Conservation (phyloP, 306 rosid genomes). For the Mimosa bimucronata region DNA sequence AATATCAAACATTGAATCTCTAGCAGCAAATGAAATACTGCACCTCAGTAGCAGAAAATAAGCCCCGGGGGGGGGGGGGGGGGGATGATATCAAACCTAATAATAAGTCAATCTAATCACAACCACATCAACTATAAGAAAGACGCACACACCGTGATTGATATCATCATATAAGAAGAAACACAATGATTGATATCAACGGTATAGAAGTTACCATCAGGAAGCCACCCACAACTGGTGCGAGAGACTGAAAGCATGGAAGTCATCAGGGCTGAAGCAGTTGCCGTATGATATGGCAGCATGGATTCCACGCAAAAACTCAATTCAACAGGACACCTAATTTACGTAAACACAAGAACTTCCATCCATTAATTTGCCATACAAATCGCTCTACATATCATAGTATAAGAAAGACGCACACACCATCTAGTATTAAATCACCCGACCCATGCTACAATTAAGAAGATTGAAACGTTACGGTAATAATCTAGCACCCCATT, state of each 20-base stretch:
- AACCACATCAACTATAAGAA: neutral
- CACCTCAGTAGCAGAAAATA: neutral
- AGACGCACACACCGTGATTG: too few relatives aligned
- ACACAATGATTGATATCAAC: neutral
- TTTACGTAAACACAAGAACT: conserved; percentile 3
- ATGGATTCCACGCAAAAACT: conserved; percentile 77
- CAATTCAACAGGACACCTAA: conserved; percentile 70
- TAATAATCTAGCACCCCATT: too few relatives aligned
- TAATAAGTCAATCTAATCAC: neutral
- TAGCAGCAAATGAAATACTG: too few relatives aligned
- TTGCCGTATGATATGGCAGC: conserved; percentile 88
- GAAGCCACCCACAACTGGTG: conserved; percentile 63
- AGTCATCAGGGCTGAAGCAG: conserved; percentile 84
- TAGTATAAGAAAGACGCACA: neutral
- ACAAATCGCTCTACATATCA: neutral
- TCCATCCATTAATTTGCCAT: neutral
- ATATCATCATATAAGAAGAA: neutral
- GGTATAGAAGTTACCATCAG: conserved; percentile 60
- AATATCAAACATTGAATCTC: neutral
- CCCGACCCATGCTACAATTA: neutral
- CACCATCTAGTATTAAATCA: neutral
- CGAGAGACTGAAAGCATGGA: conserved; percentile 80
- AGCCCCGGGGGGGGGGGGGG: neutral
- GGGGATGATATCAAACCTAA: neutral
- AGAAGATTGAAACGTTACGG: neutral